Conservation (phyloP, 2,329 filamentous ascomycete genomes). For the Chaetomiaceae sp. region DNA sequence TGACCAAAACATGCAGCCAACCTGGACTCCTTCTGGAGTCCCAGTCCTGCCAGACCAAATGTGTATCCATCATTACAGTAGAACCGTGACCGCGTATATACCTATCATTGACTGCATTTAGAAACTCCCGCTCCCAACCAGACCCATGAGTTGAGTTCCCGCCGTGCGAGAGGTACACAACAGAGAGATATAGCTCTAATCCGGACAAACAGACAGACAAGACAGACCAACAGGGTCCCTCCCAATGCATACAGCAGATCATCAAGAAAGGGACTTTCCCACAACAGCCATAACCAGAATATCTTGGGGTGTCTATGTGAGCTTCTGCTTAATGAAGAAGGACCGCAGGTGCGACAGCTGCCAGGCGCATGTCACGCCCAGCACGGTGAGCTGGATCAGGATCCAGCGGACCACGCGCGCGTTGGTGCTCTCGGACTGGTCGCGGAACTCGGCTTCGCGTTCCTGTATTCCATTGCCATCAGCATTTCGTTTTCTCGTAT, state of each 20-base stretch:
- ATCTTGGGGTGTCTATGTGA: constrained; percentile 60
- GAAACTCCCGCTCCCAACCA: constrained; percentile 20
- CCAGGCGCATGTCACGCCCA: constrained; percentile 90
- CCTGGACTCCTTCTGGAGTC: not conserved
- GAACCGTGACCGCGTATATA: constrained; percentile 14
- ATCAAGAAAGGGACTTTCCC: not conserved
- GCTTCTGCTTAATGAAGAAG: constrained; percentile 99
- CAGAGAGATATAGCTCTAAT: not conserved
- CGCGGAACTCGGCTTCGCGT: constrained; percentile 95
- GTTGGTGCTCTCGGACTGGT: constrained; percentile 94
- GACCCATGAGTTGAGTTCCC: constrained; percentile 1
- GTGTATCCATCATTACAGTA: constrained; percentile 18
- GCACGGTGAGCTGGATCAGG: constrained; percentile 77
- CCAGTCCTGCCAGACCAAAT: not conserved
- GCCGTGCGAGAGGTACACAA: not conserved
- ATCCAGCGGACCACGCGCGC: constrained; percentile 90
- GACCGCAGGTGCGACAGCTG: constrained; percentile 90
- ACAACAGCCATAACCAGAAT: not conserved
- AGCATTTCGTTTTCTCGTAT: not conserved
- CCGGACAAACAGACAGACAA: not conserved
- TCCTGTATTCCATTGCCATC: constrained; percentile 52
- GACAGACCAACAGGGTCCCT: not conserved
- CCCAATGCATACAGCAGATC: constrained; percentile 1
- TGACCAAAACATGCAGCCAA: not conserved
- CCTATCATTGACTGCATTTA: constrained; percentile 13